phyloP scores from a whole-genome alignment of 345 rosid genomes.

The Eucalyptus tenuipes region DNA sequence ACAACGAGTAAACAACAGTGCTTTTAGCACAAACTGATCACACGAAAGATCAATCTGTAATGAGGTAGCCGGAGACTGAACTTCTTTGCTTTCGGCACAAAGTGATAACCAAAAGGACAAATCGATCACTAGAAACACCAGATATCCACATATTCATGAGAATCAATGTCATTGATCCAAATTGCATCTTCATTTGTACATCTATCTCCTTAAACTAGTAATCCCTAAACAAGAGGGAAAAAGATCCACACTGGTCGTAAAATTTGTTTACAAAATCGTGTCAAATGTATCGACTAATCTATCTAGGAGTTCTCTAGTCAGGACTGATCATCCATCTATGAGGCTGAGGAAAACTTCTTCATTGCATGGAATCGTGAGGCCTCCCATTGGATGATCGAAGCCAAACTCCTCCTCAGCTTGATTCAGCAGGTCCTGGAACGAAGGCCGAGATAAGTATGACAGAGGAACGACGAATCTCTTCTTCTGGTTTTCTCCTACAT shows the following conservation, averaged over 20 bases:
- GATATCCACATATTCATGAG: not conserved
- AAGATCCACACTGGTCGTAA: not conserved
- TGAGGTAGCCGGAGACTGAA: not conserved
- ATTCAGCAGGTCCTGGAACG: constrained; percentile 13
- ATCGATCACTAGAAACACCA: not conserved
- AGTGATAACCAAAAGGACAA: not conserved
- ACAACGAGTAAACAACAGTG: not conserved
- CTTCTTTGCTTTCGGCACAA: not conserved
- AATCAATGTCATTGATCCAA: not conserved
- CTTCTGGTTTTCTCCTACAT: constrained; percentile 12
- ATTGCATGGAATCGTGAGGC: constrained; percentile 25
- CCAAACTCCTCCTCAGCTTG: constrained; percentile 28
- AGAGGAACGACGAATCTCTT: constrained; percentile 9
- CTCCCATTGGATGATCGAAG: constrained; percentile 25
- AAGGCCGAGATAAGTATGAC: constrained; percentile 7
- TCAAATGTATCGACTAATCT: not conserved
- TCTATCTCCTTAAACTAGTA: not conserved
- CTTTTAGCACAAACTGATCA: not conserved
- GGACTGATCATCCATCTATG: not conserved
- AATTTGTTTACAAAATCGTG: not conserved
- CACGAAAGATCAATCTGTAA: not conserved
- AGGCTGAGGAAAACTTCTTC: constrained; percentile 13
- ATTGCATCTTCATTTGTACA: not conserved
- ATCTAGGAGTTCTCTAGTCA: not conserved
- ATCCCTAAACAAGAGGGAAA: not conserved